Conservation (phyloP, 352 stramenopile genomes). For the Pythium aquatile region DNA sequence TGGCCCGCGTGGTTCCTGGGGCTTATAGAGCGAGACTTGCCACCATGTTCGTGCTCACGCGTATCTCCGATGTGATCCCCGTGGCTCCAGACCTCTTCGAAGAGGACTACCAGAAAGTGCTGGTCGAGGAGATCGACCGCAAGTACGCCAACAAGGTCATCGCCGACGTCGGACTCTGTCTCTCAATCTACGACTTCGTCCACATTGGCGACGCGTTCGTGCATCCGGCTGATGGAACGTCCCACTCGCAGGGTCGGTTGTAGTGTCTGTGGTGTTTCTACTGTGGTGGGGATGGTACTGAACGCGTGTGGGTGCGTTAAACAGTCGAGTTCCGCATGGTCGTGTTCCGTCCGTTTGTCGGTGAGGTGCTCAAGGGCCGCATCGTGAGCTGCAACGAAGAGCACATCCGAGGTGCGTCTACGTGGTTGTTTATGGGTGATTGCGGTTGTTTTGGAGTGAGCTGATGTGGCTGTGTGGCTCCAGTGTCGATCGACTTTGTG, state of each 20-base stretch:
- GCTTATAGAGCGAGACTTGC: background rate
- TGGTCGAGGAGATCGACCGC: slow-evolving; percentile 88
- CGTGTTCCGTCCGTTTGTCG: slow-evolving; percentile 86
- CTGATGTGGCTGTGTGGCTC: background rate
- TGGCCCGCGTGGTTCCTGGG: background rate
- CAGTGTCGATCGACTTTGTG: slow-evolving; percentile 89
- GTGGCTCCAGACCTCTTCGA: slow-evolving; percentile 79
- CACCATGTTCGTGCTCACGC: slow-evolving; percentile 82
- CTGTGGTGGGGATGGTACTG: background rate
- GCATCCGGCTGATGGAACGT: slow-evolving; percentile 82
- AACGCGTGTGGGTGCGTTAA: background rate
- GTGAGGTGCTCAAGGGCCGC: slow-evolving; percentile 86
- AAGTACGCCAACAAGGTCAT: slow-evolving; percentile 92
- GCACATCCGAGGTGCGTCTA: slow-evolving; percentile 64
- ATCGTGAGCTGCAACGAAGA: slow-evolving; percentile 89
- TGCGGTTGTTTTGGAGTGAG: background rate
- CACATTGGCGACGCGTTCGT: slow-evolving; percentile 84
- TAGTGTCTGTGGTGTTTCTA: background rate
- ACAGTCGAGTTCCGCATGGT: slow-evolving; percentile 88
- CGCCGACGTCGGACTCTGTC: slow-evolving; percentile 82
- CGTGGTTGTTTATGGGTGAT: background rate
- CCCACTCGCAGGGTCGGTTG: slow-evolving; percentile 68
- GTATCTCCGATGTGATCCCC: slow-evolving; percentile 84
- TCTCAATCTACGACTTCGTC: slow-evolving; percentile 90
- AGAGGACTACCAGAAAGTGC: slow-evolving; percentile 79